These are phyloP conservation scores for Sistotremastrum niveocremeum DNA, from an alignment of 768 basidiomycete genomes.

Conservation along the genomic window DNA sequence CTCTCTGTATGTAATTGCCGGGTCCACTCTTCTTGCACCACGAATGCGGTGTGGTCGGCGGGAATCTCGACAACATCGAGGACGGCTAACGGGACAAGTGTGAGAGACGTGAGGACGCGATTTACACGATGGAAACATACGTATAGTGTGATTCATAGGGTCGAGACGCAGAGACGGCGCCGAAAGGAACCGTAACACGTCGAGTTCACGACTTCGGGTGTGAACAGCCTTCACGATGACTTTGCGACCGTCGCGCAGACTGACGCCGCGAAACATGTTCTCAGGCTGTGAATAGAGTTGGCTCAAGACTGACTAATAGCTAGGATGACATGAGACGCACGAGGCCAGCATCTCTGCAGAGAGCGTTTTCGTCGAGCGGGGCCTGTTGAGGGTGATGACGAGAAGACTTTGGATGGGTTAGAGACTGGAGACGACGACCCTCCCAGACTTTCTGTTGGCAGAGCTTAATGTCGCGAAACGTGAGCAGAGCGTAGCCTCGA, in stretches of 20 bases:
- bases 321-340: conserved; percentile 25
- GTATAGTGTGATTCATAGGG: conserved; percentile 66
- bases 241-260: conserved; percentile 34
- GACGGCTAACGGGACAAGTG: conserved; percentile 31
- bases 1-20: conserved; percentile 39
- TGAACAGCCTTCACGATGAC: conserved; percentile 61
- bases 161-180: conserved; percentile 37
- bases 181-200: conserved; percentile 42
- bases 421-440: conserved; percentile 10
- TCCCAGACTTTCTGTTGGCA: conserved; percentile 31
- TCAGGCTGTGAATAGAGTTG: conserved; percentile 34
- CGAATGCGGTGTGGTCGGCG: conserved; percentile 42
- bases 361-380: conserved; percentile 35
- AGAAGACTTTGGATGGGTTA: conserved; percentile 11
- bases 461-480: conserved; percentile 49
- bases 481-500: conserved; percentile 54
- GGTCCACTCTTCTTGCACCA: conserved; percentile 76
- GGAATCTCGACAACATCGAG: conserved; percentile 45
- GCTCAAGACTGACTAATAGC: too few relatives aligned
- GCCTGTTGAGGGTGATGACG: conserved; percentile 22
- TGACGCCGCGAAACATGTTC: conserved; percentile 55
- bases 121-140: conserved; percentile 27
- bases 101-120: conserved; percentile 3
- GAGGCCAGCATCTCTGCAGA: conserved; percentile 61
- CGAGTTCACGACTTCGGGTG: conserved; percentile 45